Evolutionary conservation across 805 yeast genomes (phyloP).

Genomic region (Wickerhamiella brachini): DNA sequence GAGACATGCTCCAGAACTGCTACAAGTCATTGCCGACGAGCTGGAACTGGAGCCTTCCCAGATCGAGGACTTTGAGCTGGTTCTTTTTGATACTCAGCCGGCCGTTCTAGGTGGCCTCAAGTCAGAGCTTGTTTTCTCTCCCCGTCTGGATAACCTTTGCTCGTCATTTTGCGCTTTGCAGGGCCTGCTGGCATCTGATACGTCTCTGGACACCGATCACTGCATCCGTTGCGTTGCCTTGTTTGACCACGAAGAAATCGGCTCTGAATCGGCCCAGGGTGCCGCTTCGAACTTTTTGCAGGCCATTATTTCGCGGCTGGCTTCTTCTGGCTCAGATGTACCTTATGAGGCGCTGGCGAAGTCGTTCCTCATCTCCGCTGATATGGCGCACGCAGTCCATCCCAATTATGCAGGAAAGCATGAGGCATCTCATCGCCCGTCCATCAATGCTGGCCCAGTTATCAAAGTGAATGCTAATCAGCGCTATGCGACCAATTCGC

Average conservation of each 20-base stretch:
- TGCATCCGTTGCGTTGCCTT: constrained; percentile 58
- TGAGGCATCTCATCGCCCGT: constrained; percentile 69
- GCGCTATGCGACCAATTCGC: constrained; percentile 85
- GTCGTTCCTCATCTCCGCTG: constrained; percentile 82
- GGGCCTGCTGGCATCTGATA: constrained; percentile 48
- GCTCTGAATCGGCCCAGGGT: constrained; percentile 89
- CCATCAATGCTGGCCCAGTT: constrained; percentile 79
- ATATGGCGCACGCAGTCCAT: constrained; percentile 94
- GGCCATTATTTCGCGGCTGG: constrained; percentile 56
- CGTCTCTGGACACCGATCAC: constrained; percentile 19
- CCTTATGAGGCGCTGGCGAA: constrained; percentile 28
- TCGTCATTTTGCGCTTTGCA: constrained; percentile 70
- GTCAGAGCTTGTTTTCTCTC: constrained; percentile 82
- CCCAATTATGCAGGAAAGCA: constrained; percentile 75
- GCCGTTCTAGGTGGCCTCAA: constrained; percentile 77
- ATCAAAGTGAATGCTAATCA: constrained; percentile 90
- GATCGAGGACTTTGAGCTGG: constrained; percentile 82
- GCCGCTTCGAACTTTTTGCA: constrained; percentile 89
- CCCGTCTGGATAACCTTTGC: constrained; percentile 80
- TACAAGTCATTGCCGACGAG: constrained; percentile 57
- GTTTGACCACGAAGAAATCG: constrained; percentile 94
- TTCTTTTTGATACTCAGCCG: constrained; percentile 72
- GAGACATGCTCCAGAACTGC: constrained; percentile 65
- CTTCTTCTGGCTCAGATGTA: constrained; percentile 31
- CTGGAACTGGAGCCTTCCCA: constrained; percentile 36